phyloP scores from a whole-genome alignment of 2,329 filamentous ascomycete species.

The Gliomastix tumulicola region DNA sequence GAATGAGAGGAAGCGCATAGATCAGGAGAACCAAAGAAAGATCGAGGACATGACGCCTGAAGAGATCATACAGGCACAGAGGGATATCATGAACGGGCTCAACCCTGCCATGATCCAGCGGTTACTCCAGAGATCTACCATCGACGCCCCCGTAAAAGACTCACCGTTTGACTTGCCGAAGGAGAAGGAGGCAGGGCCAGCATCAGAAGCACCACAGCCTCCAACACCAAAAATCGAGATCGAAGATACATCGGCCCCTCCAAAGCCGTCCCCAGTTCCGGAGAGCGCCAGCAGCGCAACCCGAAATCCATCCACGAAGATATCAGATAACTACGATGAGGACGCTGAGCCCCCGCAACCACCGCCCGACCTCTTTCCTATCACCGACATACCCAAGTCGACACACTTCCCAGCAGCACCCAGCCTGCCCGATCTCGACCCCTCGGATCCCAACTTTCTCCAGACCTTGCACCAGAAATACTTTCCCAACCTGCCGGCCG shows the following conservation, averaged over 20 bases:
- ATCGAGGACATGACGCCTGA: slow-evolving; percentile 71
- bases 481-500: slow-evolving; percentile 80
- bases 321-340: slow-evolving; percentile 27
- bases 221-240: not conserved
- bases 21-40: slow-evolving; percentile 70
- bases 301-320: not conserved
- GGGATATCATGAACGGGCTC: slow-evolving; percentile 72
- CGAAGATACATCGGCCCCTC: too few relatives aligned
- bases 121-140: slow-evolving; percentile 67
- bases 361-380: slow-evolving; percentile 32
- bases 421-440: slow-evolving; percentile 67
- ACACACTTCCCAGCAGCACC: slow-evolving; percentile 57
- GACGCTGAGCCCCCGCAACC: slow-evolving; percentile 32
- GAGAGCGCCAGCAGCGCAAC: not conserved
- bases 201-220: too few relatives aligned
- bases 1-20: slow-evolving; percentile 66
- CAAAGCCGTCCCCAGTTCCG: too few relatives aligned
- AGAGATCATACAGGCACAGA: slow-evolving; percentile 74
- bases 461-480: slow-evolving; percentile 82
- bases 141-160: slow-evolving; percentile 58
- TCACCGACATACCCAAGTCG: slow-evolving; percentile 28
- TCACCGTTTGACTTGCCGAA: too few relatives aligned
- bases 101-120: slow-evolving; percentile 70
- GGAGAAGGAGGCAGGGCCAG: too few relatives aligned
- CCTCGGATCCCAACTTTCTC: slow-evolving; percentile 76